Base-by-base conservation (phyloP, 352 stramenopile species). In the Phytophthora pini region DNA sequence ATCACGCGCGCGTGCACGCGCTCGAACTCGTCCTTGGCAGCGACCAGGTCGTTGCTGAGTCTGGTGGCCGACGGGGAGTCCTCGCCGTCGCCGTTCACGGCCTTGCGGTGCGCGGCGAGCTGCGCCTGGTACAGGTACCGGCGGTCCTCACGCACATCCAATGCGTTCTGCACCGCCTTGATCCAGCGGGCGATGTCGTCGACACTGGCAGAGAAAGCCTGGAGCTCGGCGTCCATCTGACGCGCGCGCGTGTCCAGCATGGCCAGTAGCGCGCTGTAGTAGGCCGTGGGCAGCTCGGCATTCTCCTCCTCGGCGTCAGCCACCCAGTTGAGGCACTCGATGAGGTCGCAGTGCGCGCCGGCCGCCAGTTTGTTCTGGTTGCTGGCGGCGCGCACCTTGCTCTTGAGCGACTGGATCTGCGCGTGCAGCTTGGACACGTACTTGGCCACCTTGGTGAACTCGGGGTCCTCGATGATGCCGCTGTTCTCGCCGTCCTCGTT, bases 321-420 rank as follows among this genome's bases (percentile, higher is more conserved):
- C 48, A 92, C 72, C 54, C 71, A 74, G 61, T 80, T 81, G 39
- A 92, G 77, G 32, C 70, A 81, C 70, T 95, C 87, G 49, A 93
- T 93, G 41, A 95, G 79, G 53, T 91, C 84, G 61, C 87, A 93
- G 80, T 95, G 90, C 5, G 84, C 79, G n/a, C 81, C 80, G 10
- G 87, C 78, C 24, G 87, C 72, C 29, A 90, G 70, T 47, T 89
- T 84, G 73, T 90, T 92, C 67, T 90, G 79, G 50, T 83, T 68
- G 59, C 87, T 82, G 1, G 83, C 84, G 20, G 76, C 71, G 27
- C 76, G 71, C 39, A 79, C 82, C 46, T 90, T 90, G 24, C 66
- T 60, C 68, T 93, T 86, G 54, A 93, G 79, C 46, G 44, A 65
- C 62, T 86, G 78, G 49, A 90, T 84, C 36, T 90, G 76, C 24